Evolutionary conservation across 1,284 basidiomycete species (phyloP).

Genomic region (Pascua sp.): DNA sequence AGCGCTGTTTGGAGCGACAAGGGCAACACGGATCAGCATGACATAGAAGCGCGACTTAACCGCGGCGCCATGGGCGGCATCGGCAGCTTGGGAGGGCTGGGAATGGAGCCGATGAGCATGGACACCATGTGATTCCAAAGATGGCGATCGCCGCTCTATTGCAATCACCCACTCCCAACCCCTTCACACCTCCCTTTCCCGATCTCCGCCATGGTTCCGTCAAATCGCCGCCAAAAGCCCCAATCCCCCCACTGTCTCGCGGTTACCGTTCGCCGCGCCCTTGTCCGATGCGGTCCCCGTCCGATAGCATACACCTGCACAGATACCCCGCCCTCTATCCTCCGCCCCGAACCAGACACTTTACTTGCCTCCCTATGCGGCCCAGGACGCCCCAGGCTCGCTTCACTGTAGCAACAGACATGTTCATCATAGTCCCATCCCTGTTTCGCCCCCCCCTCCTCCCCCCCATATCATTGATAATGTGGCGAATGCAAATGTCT

Average conservation of each 20-base stretch:
- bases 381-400: background rate
- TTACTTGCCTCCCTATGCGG: background rate
- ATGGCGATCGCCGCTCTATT: too few species aligned
- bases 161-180: too few species aligned
- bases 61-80: slow-evolving; percentile 1
- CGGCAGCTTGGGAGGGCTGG: background rate
- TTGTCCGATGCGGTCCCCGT: background rate
- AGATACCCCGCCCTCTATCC: slow-evolving; percentile 8
- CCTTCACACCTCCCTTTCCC: too few species aligned
- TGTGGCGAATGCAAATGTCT: background rate
- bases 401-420: slow-evolving; percentile 13
- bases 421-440: background rate
- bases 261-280: background rate
- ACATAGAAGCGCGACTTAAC: slow-evolving; percentile 1
- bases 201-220: too few species aligned
- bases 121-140: too few species aligned
- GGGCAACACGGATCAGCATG: slow-evolving; percentile 5
- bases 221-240: too few species aligned
- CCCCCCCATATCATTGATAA: background rate
- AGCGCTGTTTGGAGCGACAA: slow-evolving; percentile 5
- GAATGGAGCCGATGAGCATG: background rate
- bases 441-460: background rate
- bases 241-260: background rate
- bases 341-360: background rate
- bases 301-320: slow-evolving; percentile 12